Base-by-base conservation (phyloP, 1,139 yeast species). In the Geotrichum aggregatum region DNA sequence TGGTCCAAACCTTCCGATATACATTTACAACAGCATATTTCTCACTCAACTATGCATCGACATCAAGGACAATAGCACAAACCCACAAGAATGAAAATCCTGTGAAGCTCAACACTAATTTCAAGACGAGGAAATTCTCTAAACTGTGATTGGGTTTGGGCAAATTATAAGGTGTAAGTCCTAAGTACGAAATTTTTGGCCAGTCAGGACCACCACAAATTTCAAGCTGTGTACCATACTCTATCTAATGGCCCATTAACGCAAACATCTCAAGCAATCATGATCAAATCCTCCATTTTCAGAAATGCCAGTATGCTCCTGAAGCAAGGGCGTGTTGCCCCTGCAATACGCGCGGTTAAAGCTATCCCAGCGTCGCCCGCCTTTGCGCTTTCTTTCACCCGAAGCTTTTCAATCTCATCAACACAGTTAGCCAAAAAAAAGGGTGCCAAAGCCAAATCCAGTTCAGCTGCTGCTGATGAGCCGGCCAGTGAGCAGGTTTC, bases 361-460 rank as follows among this genome's bases (percentile, higher is more conserved):
- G 28, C 28, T 24, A 18, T 34, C 18, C 16, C 36, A 8, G 18
- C 2, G 11, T 34, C 36, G 14, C 18, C 36, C 8, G 19, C 36
- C n/a, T 7, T 10, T 13, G 18, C 19, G 19, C 6, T 36, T 24
- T 11, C 18, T n/a, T 8, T 36, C 19, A 6, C 41, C 24, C 21
- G 40, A 13, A 22, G 13, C 43, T 40, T 40, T 22, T 42, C 51
- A 3, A n/a, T 41, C 3, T 22, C 51, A 8, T 14, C 35, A 5
- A n/a, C 24, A 14, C 13, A 19, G 30, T 42, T 34, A 24, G 51
- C 43, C 16, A 49, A 49, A 18, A 49, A 49, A 44, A 49, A 49
- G 39, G 49, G 45, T 13, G 42, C 42, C 13, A 16, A n/a, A 11
- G 16, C 11, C 21, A 38, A 44, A 30, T 21, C 33, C 2, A 36